A percentile compares a stretch with the other conserved stretches of the same genome.
Conservation (phyloP, 2,329 filamentous ascomycete species). For the Talaromyces sp. region DNA sequence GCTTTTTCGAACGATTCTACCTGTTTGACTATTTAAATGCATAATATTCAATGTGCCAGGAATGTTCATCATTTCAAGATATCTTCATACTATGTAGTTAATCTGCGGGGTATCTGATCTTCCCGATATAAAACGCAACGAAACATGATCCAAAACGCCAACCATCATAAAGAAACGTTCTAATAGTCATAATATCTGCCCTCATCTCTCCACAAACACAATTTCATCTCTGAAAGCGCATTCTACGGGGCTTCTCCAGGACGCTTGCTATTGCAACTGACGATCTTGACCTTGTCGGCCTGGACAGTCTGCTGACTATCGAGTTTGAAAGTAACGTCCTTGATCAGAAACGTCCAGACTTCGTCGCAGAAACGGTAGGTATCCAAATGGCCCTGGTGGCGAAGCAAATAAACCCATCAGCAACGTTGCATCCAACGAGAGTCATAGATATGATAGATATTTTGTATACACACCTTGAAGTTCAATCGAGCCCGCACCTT, state of each 20-base stretch:
- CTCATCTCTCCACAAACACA: background rate
- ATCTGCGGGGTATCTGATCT: conserved; percentile 3
- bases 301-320: conserved; percentile 70
- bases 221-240: background rate
- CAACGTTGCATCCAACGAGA: too few relatives aligned
- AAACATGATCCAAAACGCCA: background rate
- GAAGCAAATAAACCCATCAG: conserved; percentile 12
- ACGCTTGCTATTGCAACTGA: conserved; percentile 90
- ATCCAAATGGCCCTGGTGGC: conserved; percentile 77
- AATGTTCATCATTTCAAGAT: background rate
- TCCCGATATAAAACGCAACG: background rate
- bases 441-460: background rate
- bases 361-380: conserved; percentile 99
- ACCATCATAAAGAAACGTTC: background rate
- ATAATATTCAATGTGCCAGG: too few relatives aligned
- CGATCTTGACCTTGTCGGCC: conserved; percentile 96
- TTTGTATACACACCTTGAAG: conserved; percentile 71
- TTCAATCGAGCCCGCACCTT: conserved; percentile 85
- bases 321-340: conserved; percentile 98
- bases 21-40: too few relatives aligned
- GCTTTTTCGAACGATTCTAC: too few relatives aligned
- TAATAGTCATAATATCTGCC: background rate
- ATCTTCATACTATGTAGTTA: background rate
- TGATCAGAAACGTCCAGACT: conserved; percentile 99
- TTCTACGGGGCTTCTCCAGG: conserved; percentile 47